phyloP scores from a whole-genome alignment of 768 basidiomycete species.

The Kwoniella shandongensis region DNA sequence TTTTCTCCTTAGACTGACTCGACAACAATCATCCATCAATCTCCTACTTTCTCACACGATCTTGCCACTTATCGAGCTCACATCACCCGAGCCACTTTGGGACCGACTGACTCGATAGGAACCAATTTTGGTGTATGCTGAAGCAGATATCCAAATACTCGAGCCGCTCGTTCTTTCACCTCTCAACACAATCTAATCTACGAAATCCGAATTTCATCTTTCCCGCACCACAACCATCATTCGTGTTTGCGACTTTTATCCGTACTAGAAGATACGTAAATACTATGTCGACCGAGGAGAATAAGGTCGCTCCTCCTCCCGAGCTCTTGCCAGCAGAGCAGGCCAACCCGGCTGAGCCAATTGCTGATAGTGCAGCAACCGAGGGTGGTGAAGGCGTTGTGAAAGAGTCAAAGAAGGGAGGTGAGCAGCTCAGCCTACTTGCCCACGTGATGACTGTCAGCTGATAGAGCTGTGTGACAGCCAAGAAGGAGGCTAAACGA shows the following conservation, averaged over 20 bases:
- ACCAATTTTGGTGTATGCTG: conserved; percentile 21
- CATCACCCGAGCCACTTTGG: too few relatives aligned
- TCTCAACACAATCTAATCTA: not conserved
- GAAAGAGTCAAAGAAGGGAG: conserved; percentile 23
- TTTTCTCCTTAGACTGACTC: too few relatives aligned
- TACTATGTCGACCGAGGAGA: conserved; percentile 19
- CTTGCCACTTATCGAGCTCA: too few relatives aligned
- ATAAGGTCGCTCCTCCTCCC: conserved; percentile 17
- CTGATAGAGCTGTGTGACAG: conserved; percentile 51
- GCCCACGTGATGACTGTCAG: not conserved
- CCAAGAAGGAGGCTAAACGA: conserved; percentile 82
- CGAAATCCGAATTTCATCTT: conserved; percentile 2
- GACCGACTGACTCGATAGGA: too few relatives aligned
- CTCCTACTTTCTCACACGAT: conserved; percentile 16
- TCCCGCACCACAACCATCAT: not conserved
- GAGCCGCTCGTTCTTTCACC: conserved; percentile 10
- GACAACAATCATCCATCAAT: too few relatives aligned
- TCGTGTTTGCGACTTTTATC: not conserved
- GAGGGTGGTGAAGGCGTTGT: conserved; percentile 14
- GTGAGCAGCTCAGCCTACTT: conserved; percentile 7
- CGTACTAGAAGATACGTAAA: conserved; percentile 6
- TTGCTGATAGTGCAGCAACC: conserved; percentile 11
- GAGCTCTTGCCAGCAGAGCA: conserved; percentile 27
- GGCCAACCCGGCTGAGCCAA: conserved; percentile 16
- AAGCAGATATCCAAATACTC: conserved; percentile 8